Evolutionary conservation across 1,284 basidiomycete species (phyloP), one percentile per base, ranked within the genome.

Genomic region (Xerocomus nothofagi): DNA sequence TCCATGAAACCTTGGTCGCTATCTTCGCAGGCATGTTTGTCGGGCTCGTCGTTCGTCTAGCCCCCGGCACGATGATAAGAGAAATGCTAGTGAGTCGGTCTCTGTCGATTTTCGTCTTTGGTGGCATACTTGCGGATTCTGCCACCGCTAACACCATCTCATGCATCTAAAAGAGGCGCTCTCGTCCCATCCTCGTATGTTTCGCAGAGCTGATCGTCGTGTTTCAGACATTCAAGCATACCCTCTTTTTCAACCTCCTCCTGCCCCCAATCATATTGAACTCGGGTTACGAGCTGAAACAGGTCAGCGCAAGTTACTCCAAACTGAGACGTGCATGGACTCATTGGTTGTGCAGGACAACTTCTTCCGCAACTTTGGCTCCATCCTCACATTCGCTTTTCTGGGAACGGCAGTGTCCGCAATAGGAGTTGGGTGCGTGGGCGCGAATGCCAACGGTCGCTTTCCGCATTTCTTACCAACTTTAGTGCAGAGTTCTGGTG

Each of bases 191-290:
- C 26, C 9, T 10, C 11, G 29, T 26, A 2, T 7, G 12, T 32
- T 26, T 15, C 23, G 14, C 21, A 23, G 31, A 2, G 36, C 55
- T 55, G 15, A 54, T 30, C 26, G 17, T 27, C 54, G 31, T 39
- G 24, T 44, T 32, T 7, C 60, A 94, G 91, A 91, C 91, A 17
- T 98, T 97, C 79, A 94, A 92, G 70, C 93, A 97, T 67, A 98
- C 95, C 3, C 79, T 99, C 49, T 98, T 99, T 80, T 96, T 99
- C 77, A 99, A 99, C 70, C 80, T 98, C 10, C 77, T 99, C 10
- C 81, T 99, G 3, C 97, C 97, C 2, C 97, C 96, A 0, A 99
- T 99, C 69, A 99, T 99, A 65, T 77, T 99, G 36, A 96, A 97
- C 67, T 98, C 93, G 6, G 96, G 96, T 6, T 99, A 98, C 70